Percentiles rank a stretch among this genome's conserved stretches.
Conservation (phyloP, 257 asterid genomes). For the Ocimum tenuiflorum region DNA sequence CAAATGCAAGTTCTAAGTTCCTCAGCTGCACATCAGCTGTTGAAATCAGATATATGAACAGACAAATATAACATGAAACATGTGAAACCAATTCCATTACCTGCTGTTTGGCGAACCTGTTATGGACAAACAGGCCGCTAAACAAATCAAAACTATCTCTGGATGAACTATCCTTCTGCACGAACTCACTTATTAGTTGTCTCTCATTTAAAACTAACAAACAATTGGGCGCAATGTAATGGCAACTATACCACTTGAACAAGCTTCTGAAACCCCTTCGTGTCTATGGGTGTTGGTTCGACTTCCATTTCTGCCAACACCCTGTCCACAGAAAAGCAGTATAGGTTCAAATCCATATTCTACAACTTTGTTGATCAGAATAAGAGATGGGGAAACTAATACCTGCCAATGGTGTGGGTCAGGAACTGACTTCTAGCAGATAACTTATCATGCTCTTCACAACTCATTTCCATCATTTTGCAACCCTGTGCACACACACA, state of each 20-base stretch:
- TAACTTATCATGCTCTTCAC: slow-evolving; percentile 77
- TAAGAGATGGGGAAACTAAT: neutral
- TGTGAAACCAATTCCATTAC: slow-evolving; percentile 22
- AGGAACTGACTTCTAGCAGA: slow-evolving; percentile 77
- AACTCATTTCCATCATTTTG: slow-evolving; percentile 76
- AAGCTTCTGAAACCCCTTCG: slow-evolving; percentile 84
- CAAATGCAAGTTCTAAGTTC: slow-evolving; percentile 53
- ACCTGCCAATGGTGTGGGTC: slow-evolving; percentile 91
- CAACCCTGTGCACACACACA: slow-evolving; percentile 54
- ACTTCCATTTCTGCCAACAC: slow-evolving; percentile 61
- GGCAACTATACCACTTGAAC: slow-evolving; percentile 55
- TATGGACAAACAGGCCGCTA: slow-evolving; percentile 63
- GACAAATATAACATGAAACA: neutral
- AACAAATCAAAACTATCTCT: slow-evolving; percentile 74
- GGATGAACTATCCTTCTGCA: slow-evolving; percentile 72
- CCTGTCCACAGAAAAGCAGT: slow-evolving; percentile 33
- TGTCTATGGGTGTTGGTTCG: slow-evolving; percentile 71
- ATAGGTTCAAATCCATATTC: neutral
- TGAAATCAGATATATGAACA: slow-evolving; percentile 7
- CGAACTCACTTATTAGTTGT: neutral
- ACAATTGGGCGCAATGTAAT: neutral
- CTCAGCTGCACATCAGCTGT: slow-evolving; percentile 37
- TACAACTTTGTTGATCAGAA: neutral
- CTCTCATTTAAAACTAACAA: neutral
- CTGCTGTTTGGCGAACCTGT: slow-evolving; percentile 71